A percentile compares a stretch with the other conserved stretches of the same genome.
phyloP scores from a whole-genome alignment of 441 rosid species.

The Capsella rubella region DNA sequence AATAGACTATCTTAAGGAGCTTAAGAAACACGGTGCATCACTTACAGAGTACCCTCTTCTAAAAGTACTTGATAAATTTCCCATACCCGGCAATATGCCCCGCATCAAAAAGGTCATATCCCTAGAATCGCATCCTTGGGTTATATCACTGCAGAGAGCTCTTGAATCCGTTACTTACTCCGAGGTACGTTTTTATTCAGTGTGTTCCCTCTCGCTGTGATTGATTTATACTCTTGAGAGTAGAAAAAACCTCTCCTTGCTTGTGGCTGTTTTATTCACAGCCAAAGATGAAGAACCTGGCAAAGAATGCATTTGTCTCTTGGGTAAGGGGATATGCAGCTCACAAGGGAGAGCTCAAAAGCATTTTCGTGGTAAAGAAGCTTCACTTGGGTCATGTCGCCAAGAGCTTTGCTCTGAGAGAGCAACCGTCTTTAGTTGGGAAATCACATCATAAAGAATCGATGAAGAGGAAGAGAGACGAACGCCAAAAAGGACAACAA shows the following conservation, averaged over 20 bases:
- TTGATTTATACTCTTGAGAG: background rate
- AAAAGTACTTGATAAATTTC: constrained; percentile 77
- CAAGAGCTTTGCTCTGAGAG: constrained; percentile 91
- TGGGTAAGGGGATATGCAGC: constrained; percentile 96
- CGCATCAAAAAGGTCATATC: constrained; percentile 57
- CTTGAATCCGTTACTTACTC: constrained; percentile 67
- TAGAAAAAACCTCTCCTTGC: background rate
- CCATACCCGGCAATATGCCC: constrained; percentile 56
- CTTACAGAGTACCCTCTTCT: constrained; percentile 78
- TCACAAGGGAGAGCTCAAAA: constrained; percentile 88
- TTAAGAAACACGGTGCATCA: constrained; percentile 84
- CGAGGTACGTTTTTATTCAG: constrained; percentile 53
- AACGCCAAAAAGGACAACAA: constrained; percentile 60
- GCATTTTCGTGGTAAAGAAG: constrained; percentile 85
- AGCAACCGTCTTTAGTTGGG: constrained; percentile 88
- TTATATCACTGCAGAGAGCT: constrained; percentile 70
- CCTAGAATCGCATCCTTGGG: constrained; percentile 86
- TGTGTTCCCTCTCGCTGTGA: background rate
- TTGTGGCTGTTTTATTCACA: constrained; percentile 43
- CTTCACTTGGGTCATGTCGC: constrained; percentile 97
- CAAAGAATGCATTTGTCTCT: constrained; percentile 88
- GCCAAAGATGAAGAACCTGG: constrained; percentile 70
- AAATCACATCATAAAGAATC: constrained; percentile 64
- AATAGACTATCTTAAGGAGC: constrained; percentile 76
- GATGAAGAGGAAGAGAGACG: constrained; percentile 85